phyloP scores from a whole-genome alignment of 305 asterid genomes.

The Nicotiana rustica region DNA sequence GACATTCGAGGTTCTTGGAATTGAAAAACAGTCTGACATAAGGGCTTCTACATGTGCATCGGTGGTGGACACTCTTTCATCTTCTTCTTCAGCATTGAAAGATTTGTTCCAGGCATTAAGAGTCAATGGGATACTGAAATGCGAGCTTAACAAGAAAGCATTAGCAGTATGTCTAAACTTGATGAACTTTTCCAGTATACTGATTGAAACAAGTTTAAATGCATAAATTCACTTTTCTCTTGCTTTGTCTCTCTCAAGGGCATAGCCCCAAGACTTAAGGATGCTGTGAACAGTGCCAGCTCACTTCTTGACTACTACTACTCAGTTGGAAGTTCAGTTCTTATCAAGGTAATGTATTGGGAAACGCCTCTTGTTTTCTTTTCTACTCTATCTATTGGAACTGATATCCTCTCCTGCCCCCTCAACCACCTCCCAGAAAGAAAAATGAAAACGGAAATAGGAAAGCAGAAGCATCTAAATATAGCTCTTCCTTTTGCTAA shows the following conservation, averaged over 20 bases:
- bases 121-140: conserved; percentile 72
- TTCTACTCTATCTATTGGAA: not conserved
- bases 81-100: conserved; percentile 67
- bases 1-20: conserved; percentile 85
- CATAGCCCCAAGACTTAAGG: conserved; percentile 66
- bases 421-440: conserved; percentile 11
- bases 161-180: conserved; percentile 55
- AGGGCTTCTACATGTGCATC: conserved; percentile 67
- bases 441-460: not conserved
- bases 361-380: conserved; percentile 26
- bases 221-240: conserved; percentile 25
- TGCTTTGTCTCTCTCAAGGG: conserved; percentile 48
- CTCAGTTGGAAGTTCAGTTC: conserved; percentile 69
- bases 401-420: conserved; percentile 20
- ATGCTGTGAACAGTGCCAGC: conserved; percentile 61
- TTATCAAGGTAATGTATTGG: conserved; percentile 63
- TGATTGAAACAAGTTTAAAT: conserved; percentile 6
- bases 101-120: conserved; percentile 75
- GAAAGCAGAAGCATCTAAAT: conserved; percentile 13
- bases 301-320: conserved; percentile 80
- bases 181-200: conserved; percentile 28
- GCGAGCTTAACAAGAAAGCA: conserved; percentile 64
- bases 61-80: conserved; percentile 60
- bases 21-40: conserved; percentile 61
- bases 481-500: not conserved